Evolutionary conservation across 495 filamentous ascomycete genomes (phyloP).

Genomic region (Trichocladium antarcticum): DNA sequence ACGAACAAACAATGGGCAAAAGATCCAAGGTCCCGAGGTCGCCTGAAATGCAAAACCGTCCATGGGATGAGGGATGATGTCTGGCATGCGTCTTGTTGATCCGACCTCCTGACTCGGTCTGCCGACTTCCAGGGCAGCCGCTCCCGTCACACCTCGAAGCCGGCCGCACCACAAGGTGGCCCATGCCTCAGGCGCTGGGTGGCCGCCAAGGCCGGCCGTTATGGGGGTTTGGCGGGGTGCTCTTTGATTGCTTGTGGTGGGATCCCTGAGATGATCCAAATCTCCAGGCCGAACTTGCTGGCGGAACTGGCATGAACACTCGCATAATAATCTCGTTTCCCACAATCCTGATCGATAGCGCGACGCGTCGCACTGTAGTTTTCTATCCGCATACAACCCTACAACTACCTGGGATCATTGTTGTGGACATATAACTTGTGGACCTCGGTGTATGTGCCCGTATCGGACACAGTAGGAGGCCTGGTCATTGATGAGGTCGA

Average conservation of each 20-base stretch:
- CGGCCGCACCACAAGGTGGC: neutral
- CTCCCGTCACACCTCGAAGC: neutral
- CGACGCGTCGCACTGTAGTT: no score
- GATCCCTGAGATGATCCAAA: constrained; percentile 12
- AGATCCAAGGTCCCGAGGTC: no score
- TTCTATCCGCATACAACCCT: no score
- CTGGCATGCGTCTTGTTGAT: neutral
- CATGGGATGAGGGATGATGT: no score
- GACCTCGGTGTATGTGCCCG: no score
- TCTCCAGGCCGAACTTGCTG: neutral
- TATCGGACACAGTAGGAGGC: no score
- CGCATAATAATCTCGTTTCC: constrained; percentile 4
- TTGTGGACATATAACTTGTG: no score
- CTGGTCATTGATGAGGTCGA: no score
- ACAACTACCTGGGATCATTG: no score
- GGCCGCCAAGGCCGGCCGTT: neutral
- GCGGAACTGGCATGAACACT: neutral
- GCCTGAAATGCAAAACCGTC: neutral
- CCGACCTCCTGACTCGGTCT: neutral
- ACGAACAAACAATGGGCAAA: no score
- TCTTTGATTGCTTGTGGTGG: neutral
- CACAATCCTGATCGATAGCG: no score
- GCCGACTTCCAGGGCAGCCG: neutral
- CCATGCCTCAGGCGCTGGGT: neutral
- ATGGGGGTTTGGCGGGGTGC: neutral